These are phyloP conservation scores for Echium plantagineum DNA, from an alignment of 257 asterid genomes.

Conservation along the genomic window DNA sequence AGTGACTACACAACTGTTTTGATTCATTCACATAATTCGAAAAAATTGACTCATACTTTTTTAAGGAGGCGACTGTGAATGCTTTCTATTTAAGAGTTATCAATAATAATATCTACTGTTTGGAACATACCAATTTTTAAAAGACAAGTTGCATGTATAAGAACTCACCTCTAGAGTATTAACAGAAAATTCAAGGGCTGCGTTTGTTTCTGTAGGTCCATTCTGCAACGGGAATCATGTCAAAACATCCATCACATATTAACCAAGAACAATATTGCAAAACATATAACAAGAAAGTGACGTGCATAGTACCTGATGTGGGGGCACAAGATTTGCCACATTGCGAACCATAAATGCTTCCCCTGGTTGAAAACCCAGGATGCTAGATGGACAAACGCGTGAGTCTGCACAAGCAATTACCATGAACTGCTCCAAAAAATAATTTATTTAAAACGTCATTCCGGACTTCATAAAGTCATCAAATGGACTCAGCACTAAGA, in stretches of 20 bases:
- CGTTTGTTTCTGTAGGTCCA: slow-evolving; percentile 90
- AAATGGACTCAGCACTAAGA: slow-evolving; percentile 1
- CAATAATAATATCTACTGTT: not conserved
- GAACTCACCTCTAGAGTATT: slow-evolving; percentile 67
- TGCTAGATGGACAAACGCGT: slow-evolving; percentile 85
- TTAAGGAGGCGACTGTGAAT: too few species aligned
- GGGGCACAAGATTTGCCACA: slow-evolving; percentile 89
- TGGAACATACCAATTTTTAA: not conserved
- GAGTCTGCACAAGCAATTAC: slow-evolving; percentile 98
- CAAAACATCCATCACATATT: slow-evolving; percentile 8
- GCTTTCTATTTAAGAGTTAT: too few species aligned
- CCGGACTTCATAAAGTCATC: not conserved
- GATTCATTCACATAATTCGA: not conserved
- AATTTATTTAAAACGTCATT: slow-evolving; percentile 20
- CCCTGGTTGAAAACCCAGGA: slow-evolving; percentile 91
- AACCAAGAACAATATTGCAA: not conserved
- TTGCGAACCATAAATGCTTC: slow-evolving; percentile 90
- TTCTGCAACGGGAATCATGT: slow-evolving; percentile 37
- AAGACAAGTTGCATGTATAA: not conserved
- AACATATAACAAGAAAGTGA: not conserved
- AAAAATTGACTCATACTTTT: too few species aligned
- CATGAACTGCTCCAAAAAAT: slow-evolving; percentile 66
- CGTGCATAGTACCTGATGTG: slow-evolving; percentile 44
- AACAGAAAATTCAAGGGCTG: slow-evolving; percentile 96
- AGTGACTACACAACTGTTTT: not conserved